These are phyloP conservation scores for Blastocystis sp. DNA, from an alignment of 352 stramenopile genomes.

Conservation along the genomic window DNA sequence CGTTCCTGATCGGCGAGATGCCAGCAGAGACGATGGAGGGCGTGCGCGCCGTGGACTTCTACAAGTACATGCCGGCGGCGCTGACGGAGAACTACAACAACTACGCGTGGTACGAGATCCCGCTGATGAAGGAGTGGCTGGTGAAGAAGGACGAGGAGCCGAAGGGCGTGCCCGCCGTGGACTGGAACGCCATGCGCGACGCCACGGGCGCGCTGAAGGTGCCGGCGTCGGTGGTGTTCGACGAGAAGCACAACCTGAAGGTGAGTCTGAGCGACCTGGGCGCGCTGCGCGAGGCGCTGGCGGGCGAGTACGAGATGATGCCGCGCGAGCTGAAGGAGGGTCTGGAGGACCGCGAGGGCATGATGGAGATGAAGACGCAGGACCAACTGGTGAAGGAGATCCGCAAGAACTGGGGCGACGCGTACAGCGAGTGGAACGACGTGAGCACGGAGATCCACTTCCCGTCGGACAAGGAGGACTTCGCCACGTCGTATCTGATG, in stretches of 20 bases:
- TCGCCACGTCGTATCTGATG: neutral
- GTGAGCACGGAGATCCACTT: neutral
- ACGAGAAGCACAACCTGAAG: neutral
- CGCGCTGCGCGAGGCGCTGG: constrained; percentile 6
- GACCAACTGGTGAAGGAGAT: neutral
- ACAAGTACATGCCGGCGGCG: neutral
- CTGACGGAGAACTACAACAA: neutral
- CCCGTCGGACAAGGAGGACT: neutral
- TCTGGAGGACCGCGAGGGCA: too few relatives aligned
- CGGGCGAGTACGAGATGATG: neutral
- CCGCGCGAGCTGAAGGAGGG: too few relatives aligned
- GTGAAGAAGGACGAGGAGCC: constrained; percentile 1
- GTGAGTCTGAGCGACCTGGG: neutral
- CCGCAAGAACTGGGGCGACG: neutral
- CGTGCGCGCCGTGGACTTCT: neutral
- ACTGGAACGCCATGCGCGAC: too few relatives aligned
- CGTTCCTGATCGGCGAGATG: too few relatives aligned
- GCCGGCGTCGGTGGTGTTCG: neutral
- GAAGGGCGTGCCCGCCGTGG: too few relatives aligned
- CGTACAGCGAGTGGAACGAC: neutral
- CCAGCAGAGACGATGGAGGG: neutral
- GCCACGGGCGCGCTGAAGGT: neutral
- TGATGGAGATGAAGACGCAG: neutral
- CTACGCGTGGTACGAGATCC: neutral
- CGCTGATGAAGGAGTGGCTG: neutral